Evolutionary conservation across 1,284 basidiomycete species (phyloP).

Genomic region (Ustilago bromivora): DNA sequence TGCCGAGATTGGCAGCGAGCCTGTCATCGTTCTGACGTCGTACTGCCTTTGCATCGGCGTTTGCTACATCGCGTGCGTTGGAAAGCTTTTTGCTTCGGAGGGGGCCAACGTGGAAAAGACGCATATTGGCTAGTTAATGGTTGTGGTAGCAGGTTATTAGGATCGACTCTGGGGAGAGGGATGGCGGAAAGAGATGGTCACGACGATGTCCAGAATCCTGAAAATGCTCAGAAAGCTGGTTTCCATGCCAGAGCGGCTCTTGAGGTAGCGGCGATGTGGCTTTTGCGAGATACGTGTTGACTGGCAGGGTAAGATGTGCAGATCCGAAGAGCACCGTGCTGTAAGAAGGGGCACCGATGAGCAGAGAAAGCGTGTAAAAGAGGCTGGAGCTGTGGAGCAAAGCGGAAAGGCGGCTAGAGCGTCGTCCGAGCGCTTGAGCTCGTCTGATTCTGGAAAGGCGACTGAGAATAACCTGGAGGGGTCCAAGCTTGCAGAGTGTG

Average conservation of each 20-base stretch:
- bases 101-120: slow-evolving; percentile 50
- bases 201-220: background rate
- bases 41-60: slow-evolving; percentile 7
- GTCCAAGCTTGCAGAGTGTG: background rate
- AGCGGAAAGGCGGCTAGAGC: background rate
- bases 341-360: background rate
- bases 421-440: background rate
- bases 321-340: background rate
- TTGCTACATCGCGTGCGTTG: slow-evolving; percentile 16
- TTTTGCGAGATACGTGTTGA: background rate
- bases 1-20: slow-evolving; percentile 18
- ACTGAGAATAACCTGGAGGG: background rate
- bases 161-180: background rate
- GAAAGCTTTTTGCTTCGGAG: slow-evolving; percentile 34
- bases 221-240: background rate
- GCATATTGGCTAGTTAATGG: slow-evolving; percentile 21
- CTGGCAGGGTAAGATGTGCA: background rate
- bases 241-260: background rate
- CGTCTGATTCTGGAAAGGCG: background rate
- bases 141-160: background rate
- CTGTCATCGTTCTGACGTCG: slow-evolving; percentile 29
- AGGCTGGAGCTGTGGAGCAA: background rate
- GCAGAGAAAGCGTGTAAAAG: background rate
- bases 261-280: background rate
- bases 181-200: background rate